Percentiles rank a stretch among this genome's conserved stretches.
phyloP scores from a whole-genome alignment of 2,329 filamentous ascomycete genomes.

The Talaromyces sp. region DNA sequence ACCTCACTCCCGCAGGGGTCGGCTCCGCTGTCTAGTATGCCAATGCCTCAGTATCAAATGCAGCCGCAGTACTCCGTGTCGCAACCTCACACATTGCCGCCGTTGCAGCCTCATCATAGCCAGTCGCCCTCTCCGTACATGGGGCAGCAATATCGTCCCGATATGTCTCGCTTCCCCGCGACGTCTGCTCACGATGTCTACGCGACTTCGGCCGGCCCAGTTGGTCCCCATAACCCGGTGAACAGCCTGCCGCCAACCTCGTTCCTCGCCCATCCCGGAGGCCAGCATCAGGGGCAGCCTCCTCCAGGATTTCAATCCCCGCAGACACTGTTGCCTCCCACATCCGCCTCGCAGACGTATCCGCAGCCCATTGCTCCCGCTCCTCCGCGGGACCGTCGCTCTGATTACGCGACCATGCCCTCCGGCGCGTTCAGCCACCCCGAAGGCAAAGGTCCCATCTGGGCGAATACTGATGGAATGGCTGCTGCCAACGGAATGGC shows the following conservation, averaged over 20 bases:
- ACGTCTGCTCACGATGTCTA: constrained; percentile 39
- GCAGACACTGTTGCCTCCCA: constrained; percentile 59
- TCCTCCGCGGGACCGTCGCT: constrained; percentile 48
- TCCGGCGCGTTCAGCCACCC: constrained; percentile 60
- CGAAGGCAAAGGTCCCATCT: constrained; percentile 54
- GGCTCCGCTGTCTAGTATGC: constrained; percentile 42
- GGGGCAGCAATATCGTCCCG: constrained; percentile 38
- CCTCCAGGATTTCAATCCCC: constrained; percentile 37
- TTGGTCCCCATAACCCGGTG: constrained; percentile 40
- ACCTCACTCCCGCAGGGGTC: constrained; percentile 42
- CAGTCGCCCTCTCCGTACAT: constrained; percentile 42
- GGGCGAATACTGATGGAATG: constrained; percentile 36
- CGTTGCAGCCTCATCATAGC: constrained; percentile 42
- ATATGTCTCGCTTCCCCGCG: constrained; percentile 39
- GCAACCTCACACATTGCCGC: constrained; percentile 42
- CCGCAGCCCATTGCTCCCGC: constrained; percentile 74
- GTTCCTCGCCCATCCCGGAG: constrained; percentile 38
- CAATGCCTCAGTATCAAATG: constrained; percentile 45
- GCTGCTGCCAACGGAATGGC: constrained; percentile 34
- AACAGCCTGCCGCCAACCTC: constrained; percentile 39
- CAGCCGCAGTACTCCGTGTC: constrained; percentile 42
- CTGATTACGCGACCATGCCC: constrained; percentile 65
- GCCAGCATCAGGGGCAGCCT: constrained; percentile 33
- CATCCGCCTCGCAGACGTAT: constrained; percentile 63
- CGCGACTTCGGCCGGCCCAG: constrained; percentile 37